phyloP scores from a whole-genome alignment of 495 filamentous ascomycete genomes.

The Aspergillus sclerotiicarbonarius region DNA sequence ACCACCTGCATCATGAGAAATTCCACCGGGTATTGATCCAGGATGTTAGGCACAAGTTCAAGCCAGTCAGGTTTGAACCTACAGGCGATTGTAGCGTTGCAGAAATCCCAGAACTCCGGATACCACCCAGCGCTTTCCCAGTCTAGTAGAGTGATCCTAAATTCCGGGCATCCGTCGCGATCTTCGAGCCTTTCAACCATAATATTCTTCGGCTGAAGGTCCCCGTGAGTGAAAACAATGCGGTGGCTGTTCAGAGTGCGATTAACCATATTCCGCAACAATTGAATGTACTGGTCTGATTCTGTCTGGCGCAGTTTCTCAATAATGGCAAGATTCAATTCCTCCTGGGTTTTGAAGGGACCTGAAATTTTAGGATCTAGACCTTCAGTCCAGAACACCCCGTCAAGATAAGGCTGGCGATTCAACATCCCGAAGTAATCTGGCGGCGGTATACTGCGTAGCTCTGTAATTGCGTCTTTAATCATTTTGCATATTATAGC shows the following conservation, averaged over 20 bases:
- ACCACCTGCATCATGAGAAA: slow-evolving; percentile 25
- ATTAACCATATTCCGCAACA: slow-evolving; percentile 19
- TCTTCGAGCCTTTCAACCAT: slow-evolving; percentile 20
- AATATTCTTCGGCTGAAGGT: slow-evolving; percentile 35
- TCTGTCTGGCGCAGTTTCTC: slow-evolving; percentile 12
- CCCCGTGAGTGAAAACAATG: slow-evolving; percentile 30
- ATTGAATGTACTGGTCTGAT: slow-evolving; percentile 11
- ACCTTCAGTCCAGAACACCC: slow-evolving; percentile 8
- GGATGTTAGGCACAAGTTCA: slow-evolving; percentile 21
- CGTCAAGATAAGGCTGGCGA: slow-evolving; percentile 10
- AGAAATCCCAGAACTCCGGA: slow-evolving; percentile 50
- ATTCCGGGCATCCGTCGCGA: slow-evolving; percentile 19
- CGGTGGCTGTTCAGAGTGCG: slow-evolving; percentile 19
- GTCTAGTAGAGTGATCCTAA: slow-evolving; percentile 41
- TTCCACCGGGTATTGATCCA: slow-evolving; percentile 21
- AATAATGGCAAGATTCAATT: slow-evolving; percentile 11
- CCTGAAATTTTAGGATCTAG: slow-evolving; percentile 12
- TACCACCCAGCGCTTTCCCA: slow-evolving; percentile 51
- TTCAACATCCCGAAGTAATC: slow-evolving; percentile 10
- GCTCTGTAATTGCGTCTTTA: slow-evolving; percentile 14
- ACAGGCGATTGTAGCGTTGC: slow-evolving; percentile 26
- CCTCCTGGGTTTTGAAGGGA: slow-evolving; percentile 11
- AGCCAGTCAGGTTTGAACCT: slow-evolving; percentile 23
- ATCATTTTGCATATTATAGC: slow-evolving; percentile 11
- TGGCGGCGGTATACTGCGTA: slow-evolving; percentile 13